Evolutionary conservation across 2,329 filamentous ascomycete genomes (phyloP), one percentile per base, ranked within the genome.

Genomic region (Monilinia fructigena): DNA sequence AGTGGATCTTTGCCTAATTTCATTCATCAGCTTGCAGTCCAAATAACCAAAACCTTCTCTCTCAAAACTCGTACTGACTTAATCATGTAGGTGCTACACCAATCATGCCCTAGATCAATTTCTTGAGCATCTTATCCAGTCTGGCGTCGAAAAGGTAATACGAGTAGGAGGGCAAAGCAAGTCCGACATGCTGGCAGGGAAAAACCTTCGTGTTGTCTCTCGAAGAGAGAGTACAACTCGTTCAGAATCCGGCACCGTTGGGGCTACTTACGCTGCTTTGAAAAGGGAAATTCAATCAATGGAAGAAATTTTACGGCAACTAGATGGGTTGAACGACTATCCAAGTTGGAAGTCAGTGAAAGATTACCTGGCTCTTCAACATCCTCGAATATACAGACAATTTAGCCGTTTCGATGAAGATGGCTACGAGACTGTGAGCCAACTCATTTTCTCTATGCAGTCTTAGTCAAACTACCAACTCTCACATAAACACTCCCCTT

Each of bases 101-200:
- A 73, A 73, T 52, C 71, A 73, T 58, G 68, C 70, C 18, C 28
- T 78, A 0, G 76, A 78, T 67, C 75, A 77, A 69, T 79, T 85
- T 12, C 76, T 87, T 0, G 82, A 85, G 66, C 77, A 82, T 66
- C 71, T 86, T 0, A 48, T 84, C 0, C 70, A 79, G 4, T 73
- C 72, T n/a, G 78, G 77, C 3, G 71, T 83, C 14, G 69, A 71
- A 0, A 77, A 82, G 26, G 77, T 86, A 38, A 78, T 86, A 40
- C 82, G 84, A 1, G 79, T 87, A 23, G 84, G 73, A 1, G 66
- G 69, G 8, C 68, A 69, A 50, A 74, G 72, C 52, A 70, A 72
- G n/a, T 72, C 72, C 2, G 53, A 28, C 2, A 55, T 67, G 0
- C 52, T 74, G 2, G 69, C 70, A 35, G 69, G 67, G 0, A 73